These are phyloP conservation scores for Neofusicoccum sp. DNA, from an alignment of 2,329 filamentous ascomycete species.

Conservation along the genomic window DNA sequence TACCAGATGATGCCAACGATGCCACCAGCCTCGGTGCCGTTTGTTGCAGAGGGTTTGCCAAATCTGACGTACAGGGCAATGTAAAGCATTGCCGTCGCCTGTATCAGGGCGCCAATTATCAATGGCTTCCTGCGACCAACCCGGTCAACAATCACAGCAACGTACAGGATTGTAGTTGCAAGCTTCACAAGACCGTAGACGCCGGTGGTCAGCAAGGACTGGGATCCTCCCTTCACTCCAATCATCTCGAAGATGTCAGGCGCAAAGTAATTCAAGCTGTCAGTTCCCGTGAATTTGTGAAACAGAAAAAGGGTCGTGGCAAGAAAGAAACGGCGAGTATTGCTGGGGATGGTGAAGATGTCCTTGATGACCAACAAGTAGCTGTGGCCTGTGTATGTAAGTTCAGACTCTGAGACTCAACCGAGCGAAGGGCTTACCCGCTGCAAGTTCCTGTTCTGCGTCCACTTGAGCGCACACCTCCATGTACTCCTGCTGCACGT, in stretches of 20 bases:
- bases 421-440: slow-evolving; percentile 20
- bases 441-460: slow-evolving; percentile 28
- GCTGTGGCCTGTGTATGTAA: slow-evolving; percentile 21
- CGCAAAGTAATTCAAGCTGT: slow-evolving; percentile 43
- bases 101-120: slow-evolving; percentile 31
- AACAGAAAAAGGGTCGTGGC: slow-evolving; percentile 40
- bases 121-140: slow-evolving; percentile 33
- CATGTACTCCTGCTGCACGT: slow-evolving; percentile 39
- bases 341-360: slow-evolving; percentile 31
- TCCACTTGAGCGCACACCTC: slow-evolving; percentile 39
- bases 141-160: slow-evolving; percentile 33
- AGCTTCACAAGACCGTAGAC: slow-evolving; percentile 38
- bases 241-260: slow-evolving; percentile 43
- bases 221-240: slow-evolving; percentile 29
- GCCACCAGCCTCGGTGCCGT: slow-evolving; percentile 39
- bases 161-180: slow-evolving; percentile 33
- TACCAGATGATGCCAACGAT: slow-evolving; percentile 40
- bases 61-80: slow-evolving; percentile 39
- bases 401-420: neutral
- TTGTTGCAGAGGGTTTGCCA: slow-evolving; percentile 28
- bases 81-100: slow-evolving; percentile 34
- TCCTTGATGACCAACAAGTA: slow-evolving; percentile 38
- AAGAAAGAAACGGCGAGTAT: slow-evolving; percentile 36
- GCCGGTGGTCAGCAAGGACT: slow-evolving; percentile 39
- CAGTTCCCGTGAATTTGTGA: slow-evolving; percentile 44